Evolutionary conservation across 331 rosid genomes (phyloP), one percentile per base, ranked within the genome.

Genomic region (Malus hybrid): DNA sequence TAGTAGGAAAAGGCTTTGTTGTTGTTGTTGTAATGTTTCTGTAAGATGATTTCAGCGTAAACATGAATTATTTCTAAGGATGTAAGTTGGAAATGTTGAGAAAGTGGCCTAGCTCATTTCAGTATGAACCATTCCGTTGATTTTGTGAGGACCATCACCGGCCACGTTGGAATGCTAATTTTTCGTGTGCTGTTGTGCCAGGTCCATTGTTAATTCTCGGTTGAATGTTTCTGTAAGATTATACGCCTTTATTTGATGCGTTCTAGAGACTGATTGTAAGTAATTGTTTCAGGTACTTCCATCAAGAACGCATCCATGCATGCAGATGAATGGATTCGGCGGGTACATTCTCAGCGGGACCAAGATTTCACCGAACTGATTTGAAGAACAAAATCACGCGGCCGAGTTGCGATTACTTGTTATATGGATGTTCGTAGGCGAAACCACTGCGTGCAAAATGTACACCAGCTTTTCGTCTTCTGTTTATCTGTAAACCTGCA

Each of bases 271-370:
- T n/a, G n/a, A 22, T 20, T 73, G 48, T 7, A 3, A 39, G 44
- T 62, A 28, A 71, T 48, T 63, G 24, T 10, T 88, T 82, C 89
- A 94, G 99, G 97, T 94, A 44, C 97, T 94, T 80, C 97, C 97
- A 57, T 90, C 92, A 79, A 88, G 99, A 87, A 94, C 93, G 48
- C 99, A 92, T 84, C 99, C 97, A 5, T 81, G 76, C 73, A 94
- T 90, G 97, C 97, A 92, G 86, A 94, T 90, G 96, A 90, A 88
- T 65, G 91, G 91, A 26, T 94, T 90, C 74, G 99, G 96, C 70
- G 97, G 99, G 5, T 94, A 94, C 79, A 85, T 94, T 85, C 97
- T 94, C 55, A 90, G 86, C 65, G 99, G 97, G 39, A 94, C 89
- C 20, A 94, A 85, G 85, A 85, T 89, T 68, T 87, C 88, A 77